Conservation (phyloP, 2,329 filamentous ascomycete genomes). For the Pseudogymnoascus sp. region DNA sequence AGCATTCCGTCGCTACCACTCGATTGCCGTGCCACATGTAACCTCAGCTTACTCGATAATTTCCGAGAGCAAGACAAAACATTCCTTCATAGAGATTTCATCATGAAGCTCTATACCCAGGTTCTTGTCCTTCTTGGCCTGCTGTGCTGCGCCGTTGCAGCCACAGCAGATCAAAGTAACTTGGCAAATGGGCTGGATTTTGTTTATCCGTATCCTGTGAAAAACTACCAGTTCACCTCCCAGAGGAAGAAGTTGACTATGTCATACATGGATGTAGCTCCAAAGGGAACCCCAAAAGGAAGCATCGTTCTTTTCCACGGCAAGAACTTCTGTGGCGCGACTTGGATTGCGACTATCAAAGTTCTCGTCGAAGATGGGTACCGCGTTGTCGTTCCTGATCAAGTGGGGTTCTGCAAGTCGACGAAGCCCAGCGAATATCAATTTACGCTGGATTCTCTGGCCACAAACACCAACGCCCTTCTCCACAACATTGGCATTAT, state of each 20-base stretch:
- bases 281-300: slow-evolving; percentile 23
- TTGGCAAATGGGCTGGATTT: neutral
- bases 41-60: neutral
- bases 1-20: neutral
- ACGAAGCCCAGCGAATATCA: slow-evolving; percentile 43
- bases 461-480: slow-evolving; percentile 42
- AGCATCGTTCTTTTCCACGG: slow-evolving; percentile 40
- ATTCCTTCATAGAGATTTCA: neutral
- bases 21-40: neutral
- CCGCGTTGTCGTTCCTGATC: slow-evolving; percentile 45
- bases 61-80: neutral
- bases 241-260: slow-evolving; percentile 42
- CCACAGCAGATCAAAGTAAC: neutral
- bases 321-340: slow-evolving; percentile 48
- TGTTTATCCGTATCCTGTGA: slow-evolving; percentile 40
- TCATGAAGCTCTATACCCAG: neutral
- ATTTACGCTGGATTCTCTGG: slow-evolving; percentile 43
- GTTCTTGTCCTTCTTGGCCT: neutral
- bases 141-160: neutral
- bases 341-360: slow-evolving; percentile 41
- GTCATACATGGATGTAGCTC: slow-evolving; percentile 47
- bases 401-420: slow-evolving; percentile 51
- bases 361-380: slow-evolving; percentile 37
- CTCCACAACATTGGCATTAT: slow-evolving; percentile 36
- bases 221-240: slow-evolving; percentile 39